Evolutionary conservation across 495 filamentous ascomycete genomes (phyloP).

Genomic region (Cladorrhinum samala): DNA sequence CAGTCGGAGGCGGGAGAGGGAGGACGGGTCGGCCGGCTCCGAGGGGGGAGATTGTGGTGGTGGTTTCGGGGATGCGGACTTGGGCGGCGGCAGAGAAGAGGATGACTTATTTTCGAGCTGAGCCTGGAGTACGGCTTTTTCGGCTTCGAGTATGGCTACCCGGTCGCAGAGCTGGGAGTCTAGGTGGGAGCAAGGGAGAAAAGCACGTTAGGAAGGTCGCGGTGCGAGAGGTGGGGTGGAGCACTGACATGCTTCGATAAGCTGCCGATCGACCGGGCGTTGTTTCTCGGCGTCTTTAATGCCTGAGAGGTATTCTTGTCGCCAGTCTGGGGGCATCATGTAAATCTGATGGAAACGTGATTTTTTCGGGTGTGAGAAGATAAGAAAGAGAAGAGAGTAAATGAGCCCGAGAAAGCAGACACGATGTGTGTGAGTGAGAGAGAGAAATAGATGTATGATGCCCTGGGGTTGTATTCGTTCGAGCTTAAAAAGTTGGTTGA

Average conservation of each 20-base stretch:
- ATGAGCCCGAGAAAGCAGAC: background rate
- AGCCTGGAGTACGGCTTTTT: conserved; percentile 35
- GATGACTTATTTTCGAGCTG: conserved; percentile 9
- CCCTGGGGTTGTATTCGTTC: too few species aligned
- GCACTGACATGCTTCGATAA: conserved; percentile 40
- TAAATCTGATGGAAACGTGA: conserved; percentile 3
- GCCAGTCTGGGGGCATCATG: conserved; percentile 38
- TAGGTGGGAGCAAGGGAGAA: conserved; percentile 23
- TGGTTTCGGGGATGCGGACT: conserved; percentile 16
- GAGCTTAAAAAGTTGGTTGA: too few species aligned
- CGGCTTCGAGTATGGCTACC: conserved; percentile 50
- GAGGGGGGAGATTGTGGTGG: conserved; percentile 13
- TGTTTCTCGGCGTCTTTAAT: conserved; percentile 38
- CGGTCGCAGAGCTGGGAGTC: conserved; percentile 67
- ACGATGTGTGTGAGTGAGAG: background rate
- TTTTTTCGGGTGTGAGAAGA: background rate
- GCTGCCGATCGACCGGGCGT: conserved; percentile 38
- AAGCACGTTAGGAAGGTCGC: background rate
- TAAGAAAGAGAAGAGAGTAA: background rate
- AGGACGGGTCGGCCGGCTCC: conserved; percentile 21
- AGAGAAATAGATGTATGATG: too few species aligned
- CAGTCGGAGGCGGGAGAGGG: conserved; percentile 46
- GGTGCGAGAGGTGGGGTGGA: conserved; percentile 9
- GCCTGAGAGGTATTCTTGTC: conserved; percentile 38
- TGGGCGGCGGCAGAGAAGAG: conserved; percentile 13